phyloP scores from a whole-genome alignment of 2,329 filamentous ascomycete genomes.

The Aspergillus sp. region DNA sequence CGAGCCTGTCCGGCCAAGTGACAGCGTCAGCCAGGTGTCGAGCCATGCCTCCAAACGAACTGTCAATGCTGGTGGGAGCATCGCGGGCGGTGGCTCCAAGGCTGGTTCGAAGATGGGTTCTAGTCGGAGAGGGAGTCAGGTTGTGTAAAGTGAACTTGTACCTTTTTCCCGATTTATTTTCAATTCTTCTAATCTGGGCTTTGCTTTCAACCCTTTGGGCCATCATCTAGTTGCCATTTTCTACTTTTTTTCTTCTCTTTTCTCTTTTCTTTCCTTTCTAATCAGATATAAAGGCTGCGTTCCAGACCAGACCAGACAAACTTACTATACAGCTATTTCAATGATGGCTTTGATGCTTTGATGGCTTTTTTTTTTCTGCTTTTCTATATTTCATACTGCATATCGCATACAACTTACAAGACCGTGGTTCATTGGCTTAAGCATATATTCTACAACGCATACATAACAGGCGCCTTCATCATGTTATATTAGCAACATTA shows the following conservation, averaged over 20 bases:
- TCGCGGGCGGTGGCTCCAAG: constrained; percentile 19
- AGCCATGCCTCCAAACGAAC: constrained; percentile 31
- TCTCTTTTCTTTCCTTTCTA: neutral
- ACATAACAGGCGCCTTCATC: neutral
- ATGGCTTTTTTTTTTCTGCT: neutral
- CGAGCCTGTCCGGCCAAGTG: constrained; percentile 38
- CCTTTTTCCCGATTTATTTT: neutral
- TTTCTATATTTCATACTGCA: neutral
- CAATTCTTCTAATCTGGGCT: neutral
- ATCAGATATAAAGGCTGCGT: neutral
- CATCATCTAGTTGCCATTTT: neutral
- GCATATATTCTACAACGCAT: neutral
- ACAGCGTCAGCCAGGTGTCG: constrained; percentile 43
- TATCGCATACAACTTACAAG: neutral
- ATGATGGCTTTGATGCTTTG: neutral
- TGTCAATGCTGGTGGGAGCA: constrained; percentile 30
- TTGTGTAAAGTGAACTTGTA: constrained; percentile 17
- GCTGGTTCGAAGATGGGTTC: constrained; percentile 27
- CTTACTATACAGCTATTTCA: neutral
- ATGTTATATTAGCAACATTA: neutral
- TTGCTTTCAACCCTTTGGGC: too few species aligned
- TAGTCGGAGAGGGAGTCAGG: constrained; percentile 32
- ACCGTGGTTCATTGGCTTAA: neutral
- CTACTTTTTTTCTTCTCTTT: neutral
- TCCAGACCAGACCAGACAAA: neutral